Evolutionary conservation across 2,329 filamentous ascomycete species (phyloP), one percentile per base, ranked within the genome.

Genomic region (Tolypocladium guangdongense): DNA sequence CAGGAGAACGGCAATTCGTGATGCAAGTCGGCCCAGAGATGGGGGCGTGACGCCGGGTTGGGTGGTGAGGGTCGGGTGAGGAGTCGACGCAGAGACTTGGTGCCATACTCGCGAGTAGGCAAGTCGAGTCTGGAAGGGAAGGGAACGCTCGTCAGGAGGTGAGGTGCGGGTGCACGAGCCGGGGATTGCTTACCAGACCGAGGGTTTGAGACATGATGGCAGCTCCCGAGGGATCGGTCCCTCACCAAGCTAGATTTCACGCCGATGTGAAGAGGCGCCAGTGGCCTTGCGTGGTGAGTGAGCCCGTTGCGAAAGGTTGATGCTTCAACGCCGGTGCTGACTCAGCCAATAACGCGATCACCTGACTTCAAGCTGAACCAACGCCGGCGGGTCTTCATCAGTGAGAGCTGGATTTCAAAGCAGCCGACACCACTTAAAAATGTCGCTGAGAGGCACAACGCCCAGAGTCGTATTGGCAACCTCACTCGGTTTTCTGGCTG

Each of bases 21-120:
- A 90, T 57, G 92, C 92, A 51, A 96, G 80, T 43, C 92, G 90
- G 62, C 92, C 92, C 41, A 96, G 86, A n/a, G 90, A 84, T 16
- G 90, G 90, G 20, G 83, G 78, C 22, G 83, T 83, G 27, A 83
- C 69, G 61, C 76, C 72, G 60, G 62, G 78, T 68, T 70, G 77
- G 56, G 72, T 84, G 62, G 74, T 83, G 62, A 86, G 80, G 18
- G 71, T 76, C n/a, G 76, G 71, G 64, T 86, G 82, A 69, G 72
- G 85, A 60, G 76, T 78, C 65, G 74, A 88, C 72, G 78, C 93
- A 70, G 78, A 97, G 70, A 83, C 68, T 59, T 88, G 84, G 74
- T 99, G 93, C 93, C 95, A 99, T 75, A 87, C 84, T 64, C 95
- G 86, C 47, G 91, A 91, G 79, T 97, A 99, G 74, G 93, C 92